phyloP scores from a whole-genome alignment of 1,284 basidiomycete species.

The Fomitopsis betulina region DNA sequence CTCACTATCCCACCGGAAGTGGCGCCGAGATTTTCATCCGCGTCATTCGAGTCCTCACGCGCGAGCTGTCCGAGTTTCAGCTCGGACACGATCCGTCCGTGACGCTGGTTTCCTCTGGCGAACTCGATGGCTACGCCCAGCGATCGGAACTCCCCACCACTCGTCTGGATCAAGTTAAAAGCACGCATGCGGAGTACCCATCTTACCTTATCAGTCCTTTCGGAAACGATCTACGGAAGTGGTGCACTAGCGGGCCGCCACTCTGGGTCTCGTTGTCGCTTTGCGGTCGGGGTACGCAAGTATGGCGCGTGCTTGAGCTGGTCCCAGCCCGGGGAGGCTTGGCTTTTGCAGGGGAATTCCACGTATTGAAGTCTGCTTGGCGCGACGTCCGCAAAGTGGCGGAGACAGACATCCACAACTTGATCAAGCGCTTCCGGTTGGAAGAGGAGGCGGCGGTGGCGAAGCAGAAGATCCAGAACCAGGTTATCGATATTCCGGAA shows the following conservation, averaged over 20 bases:
- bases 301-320: slow-evolving; percentile 10
- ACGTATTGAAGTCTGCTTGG: slow-evolving; percentile 17
- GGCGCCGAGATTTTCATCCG: slow-evolving; percentile 2
- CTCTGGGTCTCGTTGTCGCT: slow-evolving; percentile 17
- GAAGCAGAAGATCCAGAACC: background rate
- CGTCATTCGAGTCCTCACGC: slow-evolving; percentile 2
- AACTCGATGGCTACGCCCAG: background rate
- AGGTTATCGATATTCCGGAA: background rate
- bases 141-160: background rate
- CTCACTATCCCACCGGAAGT: too few relatives aligned
- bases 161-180: background rate
- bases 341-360: background rate
- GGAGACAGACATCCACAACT: slow-evolving; percentile 12
- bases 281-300: slow-evolving; percentile 12
- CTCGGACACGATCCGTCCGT: slow-evolving; percentile 12
- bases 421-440: background rate
- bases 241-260: slow-evolving; percentile 7
- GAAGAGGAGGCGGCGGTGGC: background rate
- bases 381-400: slow-evolving; percentile 3
- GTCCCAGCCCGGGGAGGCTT: background rate
- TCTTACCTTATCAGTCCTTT: background rate
- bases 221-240: background rate
- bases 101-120: background rate
- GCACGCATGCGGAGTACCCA: background rate
- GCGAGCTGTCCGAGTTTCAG: background rate